A percentile compares a stretch with the other conserved stretches of the same genome.
Conservation (phyloP, 768 basidiomycete species). For the Amanita polypyramis region DNA sequence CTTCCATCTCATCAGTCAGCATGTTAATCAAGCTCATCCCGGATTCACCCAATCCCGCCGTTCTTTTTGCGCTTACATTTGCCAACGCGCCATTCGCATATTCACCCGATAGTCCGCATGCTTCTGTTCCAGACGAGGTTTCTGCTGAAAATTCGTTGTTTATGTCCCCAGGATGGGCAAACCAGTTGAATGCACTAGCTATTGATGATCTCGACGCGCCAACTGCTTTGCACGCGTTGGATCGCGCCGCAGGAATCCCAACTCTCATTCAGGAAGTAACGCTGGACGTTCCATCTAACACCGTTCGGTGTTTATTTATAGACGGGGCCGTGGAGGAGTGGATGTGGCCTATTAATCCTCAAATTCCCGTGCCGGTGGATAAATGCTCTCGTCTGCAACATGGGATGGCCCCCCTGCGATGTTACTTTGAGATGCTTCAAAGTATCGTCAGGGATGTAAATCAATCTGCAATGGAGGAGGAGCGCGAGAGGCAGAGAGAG, state of each 20-base stretch:
- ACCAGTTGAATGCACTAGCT: constrained; percentile 40
- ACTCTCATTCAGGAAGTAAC: constrained; percentile 47
- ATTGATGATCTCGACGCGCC: constrained; percentile 45
- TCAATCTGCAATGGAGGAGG: constrained; percentile 32
- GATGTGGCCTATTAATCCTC: constrained; percentile 17
- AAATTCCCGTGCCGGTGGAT: constrained; percentile 17
- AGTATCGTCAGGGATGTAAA: constrained; percentile 43
- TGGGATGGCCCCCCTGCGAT: not conserved
- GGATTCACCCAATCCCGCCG: constrained; percentile 33
- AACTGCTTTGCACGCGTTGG: constrained; percentile 42
- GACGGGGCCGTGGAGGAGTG: constrained; percentile 45
- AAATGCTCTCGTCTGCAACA: not conserved
- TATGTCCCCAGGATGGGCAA: constrained; percentile 42
- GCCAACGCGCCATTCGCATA: constrained; percentile 30
- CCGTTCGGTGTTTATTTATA: constrained; percentile 43
- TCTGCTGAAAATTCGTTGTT: constrained; percentile 20
- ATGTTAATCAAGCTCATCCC: constrained; percentile 53
- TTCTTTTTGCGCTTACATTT: constrained; percentile 52
- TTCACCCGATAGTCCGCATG: constrained; percentile 14
- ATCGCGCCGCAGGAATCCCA: constrained; percentile 47
- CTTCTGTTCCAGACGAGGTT: constrained; percentile 16
- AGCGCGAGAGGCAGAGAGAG: constrained; percentile 23
- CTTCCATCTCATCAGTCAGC: constrained; percentile 1
- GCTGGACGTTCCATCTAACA: constrained; percentile 41
- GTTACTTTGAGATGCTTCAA: constrained; percentile 35